Conservation (phyloP, 108 stramenopile species). For the Pelagomonas calceolata region DNA sequence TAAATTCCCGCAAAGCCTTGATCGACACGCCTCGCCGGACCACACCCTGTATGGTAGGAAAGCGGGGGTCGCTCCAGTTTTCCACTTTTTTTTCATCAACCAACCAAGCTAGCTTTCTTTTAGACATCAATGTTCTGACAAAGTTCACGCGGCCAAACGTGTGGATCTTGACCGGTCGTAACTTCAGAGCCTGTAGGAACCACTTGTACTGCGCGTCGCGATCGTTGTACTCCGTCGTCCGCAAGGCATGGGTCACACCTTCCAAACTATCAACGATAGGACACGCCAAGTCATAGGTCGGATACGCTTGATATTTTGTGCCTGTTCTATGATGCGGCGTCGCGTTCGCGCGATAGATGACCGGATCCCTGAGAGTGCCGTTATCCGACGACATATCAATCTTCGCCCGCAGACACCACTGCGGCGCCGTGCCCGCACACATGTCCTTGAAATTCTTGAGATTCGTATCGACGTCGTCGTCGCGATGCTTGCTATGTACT, state of each 20-base stretch:
- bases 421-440: slow-evolving; percentile 65
- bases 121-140: slow-evolving; percentile 84
- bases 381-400: slow-evolving; percentile 88
- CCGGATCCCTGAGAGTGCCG: slow-evolving; percentile 96
- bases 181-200: slow-evolving; percentile 64
- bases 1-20: slow-evolving; percentile 72
- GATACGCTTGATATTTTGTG: slow-evolving; percentile 93
- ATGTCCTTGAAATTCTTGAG: slow-evolving; percentile 69
- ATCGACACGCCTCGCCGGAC: slow-evolving; percentile 81
- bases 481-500: slow-evolving; percentile 63
- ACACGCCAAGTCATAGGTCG: slow-evolving; percentile 98
- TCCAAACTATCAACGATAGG: slow-evolving; percentile 97
- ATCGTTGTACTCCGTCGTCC: slow-evolving; percentile 98
- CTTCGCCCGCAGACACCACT: slow-evolving; percentile 94
- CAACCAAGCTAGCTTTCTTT: slow-evolving; percentile 96
- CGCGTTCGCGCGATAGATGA: slow-evolving; percentile 82
- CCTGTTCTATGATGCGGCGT: slow-evolving; percentile 91
- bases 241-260: slow-evolving; percentile 94
- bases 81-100: slow-evolving; percentile 85
- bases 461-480: slow-evolving; percentile 58
- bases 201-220: slow-evolving; percentile 88
- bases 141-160: slow-evolving; percentile 95
- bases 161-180: slow-evolving; percentile 82
- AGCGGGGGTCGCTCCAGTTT: slow-evolving; percentile 96
- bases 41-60: slow-evolving; percentile 93